These are phyloP conservation scores for Caryopteris hybrid DNA, from an alignment of 305 asterid species.

Conservation along the genomic window DNA sequence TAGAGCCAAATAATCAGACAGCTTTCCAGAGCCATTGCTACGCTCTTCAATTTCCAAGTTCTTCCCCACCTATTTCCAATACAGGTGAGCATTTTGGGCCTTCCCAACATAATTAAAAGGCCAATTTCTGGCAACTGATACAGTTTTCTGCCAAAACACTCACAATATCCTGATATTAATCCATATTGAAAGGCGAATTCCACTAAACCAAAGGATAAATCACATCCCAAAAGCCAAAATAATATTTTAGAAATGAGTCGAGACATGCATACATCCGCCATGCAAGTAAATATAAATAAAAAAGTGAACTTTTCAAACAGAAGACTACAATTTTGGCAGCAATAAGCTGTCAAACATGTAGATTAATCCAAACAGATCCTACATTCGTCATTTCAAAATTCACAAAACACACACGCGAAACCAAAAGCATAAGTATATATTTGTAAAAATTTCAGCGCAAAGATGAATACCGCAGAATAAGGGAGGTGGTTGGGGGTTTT, in stretches of 20 bases:
- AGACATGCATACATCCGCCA: slow-evolving; percentile 13
- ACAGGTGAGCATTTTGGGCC: neutral
- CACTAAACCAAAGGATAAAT: neutral
- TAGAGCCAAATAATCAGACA: slow-evolving; percentile 14
- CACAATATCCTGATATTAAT: neutral
- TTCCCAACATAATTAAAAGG: neutral
- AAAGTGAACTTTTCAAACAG: neutral
- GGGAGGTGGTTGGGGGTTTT: slow-evolving; percentile 52
- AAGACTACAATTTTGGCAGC: neutral
- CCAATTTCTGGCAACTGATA: neutral
- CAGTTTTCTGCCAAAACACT: neutral
- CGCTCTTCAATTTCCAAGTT: neutral
- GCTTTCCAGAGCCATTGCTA: neutral
- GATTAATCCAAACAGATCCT: neutral
- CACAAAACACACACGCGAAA: neutral
- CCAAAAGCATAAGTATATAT: neutral
- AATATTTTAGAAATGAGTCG: neutral
- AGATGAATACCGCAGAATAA: slow-evolving; percentile 43
- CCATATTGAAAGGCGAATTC: neutral
- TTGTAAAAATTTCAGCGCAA: neutral
- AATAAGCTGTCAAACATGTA: neutral
- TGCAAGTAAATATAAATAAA: slow-evolving; percentile 3
- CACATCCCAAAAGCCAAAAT: neutral
- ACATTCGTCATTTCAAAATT: neutral
- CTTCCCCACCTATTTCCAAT: neutral